Base-by-base conservation (phyloP, 768 basidiomycete genomes). In the Sutorius australiensis region DNA sequence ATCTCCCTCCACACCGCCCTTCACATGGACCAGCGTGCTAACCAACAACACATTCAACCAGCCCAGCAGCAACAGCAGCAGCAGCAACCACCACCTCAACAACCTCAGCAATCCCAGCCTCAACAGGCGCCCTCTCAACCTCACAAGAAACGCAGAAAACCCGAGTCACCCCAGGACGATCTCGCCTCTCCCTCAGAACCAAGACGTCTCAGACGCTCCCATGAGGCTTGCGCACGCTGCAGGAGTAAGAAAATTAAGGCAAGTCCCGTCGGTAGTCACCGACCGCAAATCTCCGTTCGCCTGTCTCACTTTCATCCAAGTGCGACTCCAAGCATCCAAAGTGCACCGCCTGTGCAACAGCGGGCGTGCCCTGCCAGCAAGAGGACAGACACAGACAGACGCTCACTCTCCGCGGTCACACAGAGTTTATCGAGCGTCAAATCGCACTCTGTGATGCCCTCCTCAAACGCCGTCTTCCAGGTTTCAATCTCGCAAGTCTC, bases 171-270 rank as follows among this genome's bases (percentile, higher is more conserved):
- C 27, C 76, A 75, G 12, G 84, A 83, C 50, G 85, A 83, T n/a
- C 70, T 72, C 40, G 63, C 73, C 34, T 70, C 79, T 16, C 73
- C 83, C 39, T 78, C 84, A 50, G 89, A 91, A 70, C 86, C 89
- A 40, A 80, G 91, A 64, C 81, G 90, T 50, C 79, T 93, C 64
- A 78, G 91, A 62, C 83, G 91, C 67, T 91, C 90, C 64, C 91
- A 93, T 74, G 91, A 93, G 74, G 90, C 91, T 57, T 93, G 91
- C 77, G 86, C 91, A 59, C 81, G 91, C 70, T 93, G 91, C 80
- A 88, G 91, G 81, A 87, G 85, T 77, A 92, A 93, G 83, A 93
- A 93, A 87, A 93, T 93, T 75, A 93, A 93, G 89, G 88, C 83
- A 69, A 69, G 78, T 73, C 75, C 83, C 83, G 82, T 77, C 77